Base-by-base conservation (phyloP, 1,139 yeast genomes). In the Hemisphaericaspora xylanilytica region DNA sequence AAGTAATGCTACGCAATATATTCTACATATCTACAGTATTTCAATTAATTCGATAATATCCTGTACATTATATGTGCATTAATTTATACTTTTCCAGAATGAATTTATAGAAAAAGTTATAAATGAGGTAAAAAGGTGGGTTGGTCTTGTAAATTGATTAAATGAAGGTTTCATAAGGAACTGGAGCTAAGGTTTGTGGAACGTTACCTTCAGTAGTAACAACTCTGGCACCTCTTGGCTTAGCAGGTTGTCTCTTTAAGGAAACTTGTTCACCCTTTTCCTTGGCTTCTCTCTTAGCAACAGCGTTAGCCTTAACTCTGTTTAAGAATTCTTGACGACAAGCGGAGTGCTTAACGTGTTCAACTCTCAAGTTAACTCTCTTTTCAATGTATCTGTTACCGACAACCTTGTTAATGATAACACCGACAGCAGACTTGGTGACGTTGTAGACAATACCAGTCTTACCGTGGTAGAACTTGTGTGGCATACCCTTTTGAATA, bases 401-500 rank as follows among this genome's bases (percentile, higher is more conserved):
- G 63, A 92, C 97, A 73, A 90, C 82, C 85, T 92, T 92, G 94
- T 92, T 85, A 70, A 92, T 75, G 68, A 92, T 87, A 61, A 92
- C 95, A 83, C 98, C 98, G 57, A 92, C 97, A 53, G 98, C 80
- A 51, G 96, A 77, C 82, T 87, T 92, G 84, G 98, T 92, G 59
- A 92, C 94, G 83, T 92, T 92, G 95, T 82, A 92, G 56, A 92
- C 84, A 60, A 90, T 88, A 84, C 98, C 98, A 58, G 98, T 92
- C 85, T 89, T 92, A 78, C 98, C 98, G 81, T 90, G 97, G 96
- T 92, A 92, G 85, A 81, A 90, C 81, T 92, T 92, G 89, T 88
- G 96, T 73, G 98, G 98, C 97, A 92, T 89, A 86, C 98, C 97
- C 84, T 90, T 89, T 75, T 92, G 97, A 80, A 90, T 81, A 60